These are phyloP conservation scores for Drosera capensis DNA, from an alignment of 148 eudicot genomes.

Conservation along the genomic window DNA sequence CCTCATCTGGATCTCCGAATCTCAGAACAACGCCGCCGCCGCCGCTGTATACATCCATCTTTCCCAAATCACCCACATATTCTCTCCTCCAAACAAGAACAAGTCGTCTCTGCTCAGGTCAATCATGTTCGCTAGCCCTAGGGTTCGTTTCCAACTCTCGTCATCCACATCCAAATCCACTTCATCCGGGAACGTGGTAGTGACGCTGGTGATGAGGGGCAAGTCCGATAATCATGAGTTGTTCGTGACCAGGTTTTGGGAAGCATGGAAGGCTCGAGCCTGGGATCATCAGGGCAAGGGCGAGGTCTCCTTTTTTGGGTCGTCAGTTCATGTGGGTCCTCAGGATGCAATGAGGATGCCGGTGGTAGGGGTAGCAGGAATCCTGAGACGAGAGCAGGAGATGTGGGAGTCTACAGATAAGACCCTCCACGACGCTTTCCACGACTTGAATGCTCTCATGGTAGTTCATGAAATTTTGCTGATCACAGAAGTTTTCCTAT, in stretches of 20 bases:
- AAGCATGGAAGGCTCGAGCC: slow-evolving; percentile 55
- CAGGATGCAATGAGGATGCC: slow-evolving; percentile 45
- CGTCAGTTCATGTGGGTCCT: slow-evolving; percentile 1
- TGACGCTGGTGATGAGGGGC: slow-evolving; percentile 61
- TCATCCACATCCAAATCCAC: slow-evolving; percentile 28
- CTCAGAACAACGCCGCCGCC: slow-evolving; percentile 9
- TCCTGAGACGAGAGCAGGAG: slow-evolving; percentile 94
- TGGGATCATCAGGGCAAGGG: slow-evolving; percentile 30
- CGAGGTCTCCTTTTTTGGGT: slow-evolving; percentile 1
- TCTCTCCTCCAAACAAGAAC: slow-evolving; percentile 31
- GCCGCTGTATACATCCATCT: slow-evolving; percentile 33
- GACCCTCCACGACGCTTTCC: slow-evolving; percentile 94
- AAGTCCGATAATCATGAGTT: slow-evolving; percentile 50
- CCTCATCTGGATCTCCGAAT: slow-evolving; percentile 42
- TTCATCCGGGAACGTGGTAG: slow-evolving; percentile 24
- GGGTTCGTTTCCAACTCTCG: slow-evolving; percentile 42
- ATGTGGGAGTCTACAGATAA: slow-evolving; percentile 99
- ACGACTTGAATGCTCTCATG: slow-evolving; percentile 93
- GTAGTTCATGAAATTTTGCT: too few species aligned
- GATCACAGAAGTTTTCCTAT: too few species aligned
- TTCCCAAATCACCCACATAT: slow-evolving; percentile 40
- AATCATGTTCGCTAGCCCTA: slow-evolving; percentile 55
- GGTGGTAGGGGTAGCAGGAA: slow-evolving; percentile 83
- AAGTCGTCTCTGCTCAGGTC: slow-evolving; percentile 69
- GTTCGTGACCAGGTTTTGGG: slow-evolving; percentile 52